These are phyloP conservation scores for Citrullus mucosospermus DNA, from an alignment of 306 rosid species.

Conservation along the genomic window DNA sequence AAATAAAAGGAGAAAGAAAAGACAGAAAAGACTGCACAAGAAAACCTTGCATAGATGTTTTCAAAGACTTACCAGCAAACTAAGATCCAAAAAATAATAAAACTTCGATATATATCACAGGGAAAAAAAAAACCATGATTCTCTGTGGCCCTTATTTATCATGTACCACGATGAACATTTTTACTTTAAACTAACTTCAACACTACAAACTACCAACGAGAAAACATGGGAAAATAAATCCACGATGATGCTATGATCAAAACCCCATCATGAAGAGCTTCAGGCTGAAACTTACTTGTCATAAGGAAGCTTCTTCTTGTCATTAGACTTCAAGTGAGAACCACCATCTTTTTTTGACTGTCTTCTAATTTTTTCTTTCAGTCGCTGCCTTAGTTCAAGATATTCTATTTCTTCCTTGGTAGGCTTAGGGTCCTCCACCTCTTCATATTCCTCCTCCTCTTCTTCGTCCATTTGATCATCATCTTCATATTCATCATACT, in stretches of 20 bases:
- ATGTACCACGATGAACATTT: neutral
- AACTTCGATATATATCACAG: neutral
- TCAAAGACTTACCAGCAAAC: neutral
- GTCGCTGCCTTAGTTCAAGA: constrained; percentile 57
- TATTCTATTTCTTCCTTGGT: constrained; percentile 57
- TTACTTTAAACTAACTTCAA: neutral
- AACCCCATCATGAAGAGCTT: neutral
- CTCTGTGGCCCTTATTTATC: neutral
- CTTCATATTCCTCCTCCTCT: constrained; percentile 35
- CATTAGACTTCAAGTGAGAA: constrained; percentile 21
- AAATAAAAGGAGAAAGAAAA: neutral
- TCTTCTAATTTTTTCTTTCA: constrained; percentile 55
- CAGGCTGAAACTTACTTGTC: constrained; percentile 50
- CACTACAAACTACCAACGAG: neutral
- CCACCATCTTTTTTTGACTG: constrained; percentile 39
- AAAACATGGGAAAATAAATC: neutral
- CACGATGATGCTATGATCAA: neutral
- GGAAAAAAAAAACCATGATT: neutral
- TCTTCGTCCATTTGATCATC: constrained; percentile 31
- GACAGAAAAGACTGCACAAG: neutral
- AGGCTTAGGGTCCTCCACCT: constrained; percentile 42
- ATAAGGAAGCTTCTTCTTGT: constrained; percentile 37
- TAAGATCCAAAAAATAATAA: neutral
- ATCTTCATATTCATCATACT: constrained; percentile 34
- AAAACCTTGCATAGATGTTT: neutral